phyloP scores from a whole-genome alignment of 2,329 filamentous ascomycete species.

The Diaporthe sp. region DNA sequence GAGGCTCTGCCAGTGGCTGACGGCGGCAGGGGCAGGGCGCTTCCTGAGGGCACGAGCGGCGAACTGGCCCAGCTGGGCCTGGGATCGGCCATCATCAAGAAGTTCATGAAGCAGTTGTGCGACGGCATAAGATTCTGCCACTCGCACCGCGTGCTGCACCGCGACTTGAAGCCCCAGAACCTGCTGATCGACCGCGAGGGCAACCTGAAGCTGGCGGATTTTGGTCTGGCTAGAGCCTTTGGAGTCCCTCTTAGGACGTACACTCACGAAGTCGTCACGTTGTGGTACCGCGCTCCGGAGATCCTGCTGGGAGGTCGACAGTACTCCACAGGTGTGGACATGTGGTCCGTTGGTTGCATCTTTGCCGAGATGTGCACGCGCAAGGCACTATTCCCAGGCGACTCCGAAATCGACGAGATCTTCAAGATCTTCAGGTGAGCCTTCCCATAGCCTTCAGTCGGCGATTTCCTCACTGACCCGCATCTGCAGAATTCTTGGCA shows the following conservation, averaged over 20 bases:
- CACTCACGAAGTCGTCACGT: slow-evolving; percentile 91
- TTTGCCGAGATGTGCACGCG: slow-evolving; percentile 94
- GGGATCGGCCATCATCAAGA: slow-evolving; percentile 86
- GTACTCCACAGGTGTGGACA: slow-evolving; percentile 93
- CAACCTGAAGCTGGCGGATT: slow-evolving; percentile 88
- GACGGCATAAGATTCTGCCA: slow-evolving; percentile 88
- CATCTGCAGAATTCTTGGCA: slow-evolving; percentile 75
- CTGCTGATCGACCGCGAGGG: slow-evolving; percentile 87
- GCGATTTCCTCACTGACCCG: slow-evolving; percentile 42
- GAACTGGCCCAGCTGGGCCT: slow-evolving; percentile 77
- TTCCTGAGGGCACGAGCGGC: slow-evolving; percentile 79
- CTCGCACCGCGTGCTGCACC: slow-evolving; percentile 85
- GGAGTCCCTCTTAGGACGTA: slow-evolving; percentile 90
- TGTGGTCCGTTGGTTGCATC: slow-evolving; percentile 93
- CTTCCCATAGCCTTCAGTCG: background rate
- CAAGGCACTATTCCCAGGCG: slow-evolving; percentile 89
- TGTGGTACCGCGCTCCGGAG: slow-evolving; percentile 91
- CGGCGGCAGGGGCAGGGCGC: slow-evolving; percentile 83
- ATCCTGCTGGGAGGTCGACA: slow-evolving; percentile 89
- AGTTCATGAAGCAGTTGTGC: slow-evolving; percentile 89
- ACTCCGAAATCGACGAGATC: slow-evolving; percentile 93
- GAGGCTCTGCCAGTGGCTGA: slow-evolving; percentile 85
- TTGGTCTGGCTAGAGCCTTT: slow-evolving; percentile 88
- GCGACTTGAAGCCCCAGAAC: slow-evolving; percentile 90
- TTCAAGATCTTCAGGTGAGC: slow-evolving; percentile 91